A percentile compares a stretch with the other conserved stretches of the same genome.
phyloP scores from a whole-genome alignment of 1,284 basidiomycete species.

The Stereum hirsutum region DNA sequence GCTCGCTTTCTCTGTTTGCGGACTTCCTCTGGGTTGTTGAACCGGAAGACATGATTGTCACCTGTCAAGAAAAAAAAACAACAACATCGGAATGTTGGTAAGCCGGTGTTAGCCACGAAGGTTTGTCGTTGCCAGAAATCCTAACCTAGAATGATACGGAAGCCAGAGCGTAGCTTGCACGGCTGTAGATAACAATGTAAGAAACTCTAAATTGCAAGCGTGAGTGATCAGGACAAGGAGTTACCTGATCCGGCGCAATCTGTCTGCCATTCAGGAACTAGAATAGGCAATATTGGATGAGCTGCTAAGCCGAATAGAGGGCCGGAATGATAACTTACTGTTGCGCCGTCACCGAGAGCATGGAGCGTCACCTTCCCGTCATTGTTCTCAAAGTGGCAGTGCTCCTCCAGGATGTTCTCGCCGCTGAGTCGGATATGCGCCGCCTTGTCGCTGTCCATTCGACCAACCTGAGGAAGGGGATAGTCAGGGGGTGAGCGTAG shows the following conservation, averaged over 20 bases:
- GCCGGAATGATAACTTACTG: slow-evolving; percentile 40
- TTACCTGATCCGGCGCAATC: slow-evolving; percentile 64
- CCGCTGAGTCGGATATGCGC: slow-evolving; percentile 93
- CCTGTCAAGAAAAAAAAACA: slow-evolving; percentile 36
- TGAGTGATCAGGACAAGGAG: slow-evolving; percentile 15
- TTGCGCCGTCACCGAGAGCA: slow-evolving; percentile 72
- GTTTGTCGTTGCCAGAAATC: too few species aligned
- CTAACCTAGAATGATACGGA: slow-evolving; percentile 88
- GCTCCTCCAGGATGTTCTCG: slow-evolving; percentile 84
- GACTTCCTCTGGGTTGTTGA: slow-evolving; percentile 94
- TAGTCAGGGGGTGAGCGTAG: background rate
- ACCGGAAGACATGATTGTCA: slow-evolving; percentile 96
- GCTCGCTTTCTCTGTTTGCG: slow-evolving; percentile 81
- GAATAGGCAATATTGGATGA: slow-evolving; percentile 1
- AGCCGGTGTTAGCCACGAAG: slow-evolving; percentile 14
- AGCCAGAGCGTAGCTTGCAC: slow-evolving; percentile 84
- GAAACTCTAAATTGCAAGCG: slow-evolving; percentile 6
- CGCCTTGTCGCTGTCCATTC: slow-evolving; percentile 68
- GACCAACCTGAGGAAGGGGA: slow-evolving; percentile 52
- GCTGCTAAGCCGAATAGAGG: background rate
- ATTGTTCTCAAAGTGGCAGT: slow-evolving; percentile 85
- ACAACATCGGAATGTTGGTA: background rate
- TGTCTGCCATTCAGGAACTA: slow-evolving; percentile 92
- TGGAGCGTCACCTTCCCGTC: slow-evolving; percentile 83
- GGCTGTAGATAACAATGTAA: slow-evolving; percentile 32